These are phyloP conservation scores for Cytauxzoon felis DNA, from an alignment of 169 alveolate genomes.

Conservation along the genomic window DNA sequence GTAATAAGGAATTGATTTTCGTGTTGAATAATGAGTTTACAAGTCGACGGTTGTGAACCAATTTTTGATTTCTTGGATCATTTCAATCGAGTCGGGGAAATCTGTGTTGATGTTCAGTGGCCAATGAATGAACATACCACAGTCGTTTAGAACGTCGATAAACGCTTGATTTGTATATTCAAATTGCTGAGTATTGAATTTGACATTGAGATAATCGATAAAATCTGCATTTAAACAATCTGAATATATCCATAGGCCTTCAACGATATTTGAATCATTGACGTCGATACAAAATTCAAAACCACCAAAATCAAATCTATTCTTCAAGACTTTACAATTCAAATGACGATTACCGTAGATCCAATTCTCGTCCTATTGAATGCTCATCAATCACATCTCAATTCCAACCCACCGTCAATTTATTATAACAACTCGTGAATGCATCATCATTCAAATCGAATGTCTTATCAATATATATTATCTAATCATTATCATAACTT, in stretches of 20 bases:
- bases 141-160: not conserved
- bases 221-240: constrained; percentile 69
- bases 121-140: not conserved
- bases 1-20: too few species aligned
- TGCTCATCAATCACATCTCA: not conserved
- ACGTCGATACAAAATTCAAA: constrained; percentile 50
- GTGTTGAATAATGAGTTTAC: too few species aligned
- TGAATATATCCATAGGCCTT: constrained; percentile 61
- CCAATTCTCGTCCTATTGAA: constrained; percentile 49
- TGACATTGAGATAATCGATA: constrained; percentile 33
- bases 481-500: not conserved
- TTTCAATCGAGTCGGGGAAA: constrained; percentile 6
- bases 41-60: too few species aligned
- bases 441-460: constrained; percentile 12
- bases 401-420: constrained; percentile 24
- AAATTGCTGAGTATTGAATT: constrained; percentile 25
- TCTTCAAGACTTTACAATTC: constrained; percentile 18
- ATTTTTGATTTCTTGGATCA: constrained; percentile 1
- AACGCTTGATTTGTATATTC: constrained; percentile 1
- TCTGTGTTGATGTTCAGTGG: not conserved
- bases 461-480: not conserved
- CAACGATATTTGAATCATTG: constrained; percentile 17
- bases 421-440: constrained; percentile 36
- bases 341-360: constrained; percentile 35
- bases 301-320: constrained; percentile 57